Percentiles rank a stretch among this genome's conserved stretches.
Evolutionary conservation across 2,329 filamentous ascomycete species (phyloP).

Genomic region (Diaporthe helianthi): DNA sequence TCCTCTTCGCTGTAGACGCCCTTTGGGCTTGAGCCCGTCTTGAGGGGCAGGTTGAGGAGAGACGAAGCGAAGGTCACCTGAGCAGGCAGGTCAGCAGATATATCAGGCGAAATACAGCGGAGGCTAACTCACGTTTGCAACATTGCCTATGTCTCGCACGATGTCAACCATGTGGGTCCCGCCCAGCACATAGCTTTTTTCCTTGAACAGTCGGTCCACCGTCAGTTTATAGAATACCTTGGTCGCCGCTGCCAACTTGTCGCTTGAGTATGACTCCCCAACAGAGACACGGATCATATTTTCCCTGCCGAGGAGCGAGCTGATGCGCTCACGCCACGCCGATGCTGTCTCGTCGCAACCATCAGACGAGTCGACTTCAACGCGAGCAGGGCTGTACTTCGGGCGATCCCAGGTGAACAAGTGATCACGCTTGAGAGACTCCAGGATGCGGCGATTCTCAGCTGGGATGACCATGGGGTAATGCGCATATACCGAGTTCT

Average conservation of each 20-base stretch:
- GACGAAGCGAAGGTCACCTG: conserved; percentile 70
- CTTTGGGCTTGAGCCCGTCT: conserved; percentile 64
- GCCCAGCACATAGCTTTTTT: conserved; percentile 69
- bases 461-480: conserved; percentile 75
- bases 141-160: conserved; percentile 72
- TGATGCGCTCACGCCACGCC: conserved; percentile 68
- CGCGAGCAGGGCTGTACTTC: conserved; percentile 52
- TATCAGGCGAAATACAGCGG: fast-evolving
- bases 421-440: conserved; percentile 68
- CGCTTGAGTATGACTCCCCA: conserved; percentile 43
- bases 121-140: conserved; percentile 47
- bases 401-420: conserved; percentile 76
- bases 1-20: conserved; percentile 64
- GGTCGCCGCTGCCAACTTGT: conserved; percentile 67
- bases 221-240: conserved; percentile 72
- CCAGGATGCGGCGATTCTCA: conserved; percentile 76
- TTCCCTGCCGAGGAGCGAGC: conserved; percentile 64
- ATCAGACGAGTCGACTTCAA: conserved; percentile 66
- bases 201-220: conserved; percentile 65
- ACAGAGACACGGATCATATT: conserved; percentile 56
- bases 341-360: conserved; percentile 50
- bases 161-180: conserved; percentile 73
- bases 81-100: neutral
- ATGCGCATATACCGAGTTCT: conserved; percentile 82
- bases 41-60: conserved; percentile 71